phyloP scores from a whole-genome alignment of 176 grass and related monocot species.

The Aegilops sharonensis region DNA sequence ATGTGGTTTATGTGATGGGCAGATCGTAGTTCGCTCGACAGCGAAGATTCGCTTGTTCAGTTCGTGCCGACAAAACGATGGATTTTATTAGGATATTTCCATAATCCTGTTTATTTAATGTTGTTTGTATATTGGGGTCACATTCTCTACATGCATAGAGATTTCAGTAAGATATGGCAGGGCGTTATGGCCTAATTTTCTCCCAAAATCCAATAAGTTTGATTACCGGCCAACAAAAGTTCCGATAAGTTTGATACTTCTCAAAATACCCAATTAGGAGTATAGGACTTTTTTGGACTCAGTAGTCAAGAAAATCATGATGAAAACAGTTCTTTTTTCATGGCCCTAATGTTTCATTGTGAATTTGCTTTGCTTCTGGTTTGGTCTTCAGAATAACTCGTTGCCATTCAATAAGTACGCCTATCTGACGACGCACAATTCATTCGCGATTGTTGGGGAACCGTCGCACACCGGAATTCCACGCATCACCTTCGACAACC shows the following conservation, averaged over 20 bases:
- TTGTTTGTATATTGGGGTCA: not conserved
- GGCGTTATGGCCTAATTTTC: not conserved
- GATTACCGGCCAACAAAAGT: not conserved
- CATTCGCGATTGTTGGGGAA: conserved; percentile 69
- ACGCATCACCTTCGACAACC: conserved; percentile 72
- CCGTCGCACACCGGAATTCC: conserved; percentile 79
- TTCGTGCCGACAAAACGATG: not conserved
- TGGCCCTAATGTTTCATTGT: not conserved
- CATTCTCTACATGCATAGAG: not conserved
- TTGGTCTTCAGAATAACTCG: conserved; percentile 64
- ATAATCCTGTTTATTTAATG: not conserved
- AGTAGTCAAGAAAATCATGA: not conserved
- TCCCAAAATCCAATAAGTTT: no score
- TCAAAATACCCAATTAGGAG: not conserved
- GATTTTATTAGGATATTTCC: not conserved
- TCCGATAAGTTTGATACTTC: not conserved
- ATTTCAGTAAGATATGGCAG: not conserved
- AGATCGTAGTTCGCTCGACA: not conserved
- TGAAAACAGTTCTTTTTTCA: not conserved
- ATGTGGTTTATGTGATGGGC: not conserved
- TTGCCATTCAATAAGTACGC: conserved; percentile 95
- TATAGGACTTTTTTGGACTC: not conserved
- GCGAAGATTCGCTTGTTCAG: not conserved
- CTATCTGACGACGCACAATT: conserved; percentile 86
- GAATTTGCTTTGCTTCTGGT: conserved; percentile 12